Evolutionary conservation across 805 yeast species (phyloP), one percentile per base, ranked within the genome.

Genomic region (Kluyveromyces aestuarii): DNA sequence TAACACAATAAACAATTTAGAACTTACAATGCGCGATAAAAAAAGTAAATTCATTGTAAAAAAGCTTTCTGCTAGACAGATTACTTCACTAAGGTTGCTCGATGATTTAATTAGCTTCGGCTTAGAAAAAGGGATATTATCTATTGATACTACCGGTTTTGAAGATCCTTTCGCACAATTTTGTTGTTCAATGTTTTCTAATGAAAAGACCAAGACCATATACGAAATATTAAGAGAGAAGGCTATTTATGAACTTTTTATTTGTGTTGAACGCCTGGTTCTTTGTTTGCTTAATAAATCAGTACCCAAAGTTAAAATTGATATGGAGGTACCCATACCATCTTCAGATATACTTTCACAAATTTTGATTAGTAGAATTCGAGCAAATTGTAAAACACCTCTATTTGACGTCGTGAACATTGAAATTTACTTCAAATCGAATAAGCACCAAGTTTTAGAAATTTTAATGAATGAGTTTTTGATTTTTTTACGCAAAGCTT

Each of bases 1-100:
- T 1, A 77, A 76, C 54, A 79, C 86, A 0, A 74, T 85, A 18
- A 78, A 79, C 48, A 76, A 86, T 2, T 64, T 77, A 8, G 96
- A 87, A 56, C 77, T 86, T 11, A 67, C 84, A 0, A 60, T 82
- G 30, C 70, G 95, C 44, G 45, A 43, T 43, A 21, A 18, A 11
- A 43, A 33, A 14, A 43, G 33, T 14, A 33, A 19, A 11, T 36
- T 43, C 18, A n/a, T 43, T 39, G 39, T 43, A 7, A 33, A 43
- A 14, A 43, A 33, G 39, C 18, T 43, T 2, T 17, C 39, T 16
- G 36, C 27, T 14, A 33, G 45, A 35, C 45, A 43, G 16, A 43
- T 43, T 14, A 33, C 39, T 4, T 9, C 27, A 18, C 18, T 43
- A 35, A 33, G 39, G 30, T 27, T 43, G 18, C 18, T 43, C 21